Evolutionary conservation across 305 asterid species (phyloP), one percentile per base, ranked within the genome.

Genomic region (Fraxinus angustifolia): DNA sequence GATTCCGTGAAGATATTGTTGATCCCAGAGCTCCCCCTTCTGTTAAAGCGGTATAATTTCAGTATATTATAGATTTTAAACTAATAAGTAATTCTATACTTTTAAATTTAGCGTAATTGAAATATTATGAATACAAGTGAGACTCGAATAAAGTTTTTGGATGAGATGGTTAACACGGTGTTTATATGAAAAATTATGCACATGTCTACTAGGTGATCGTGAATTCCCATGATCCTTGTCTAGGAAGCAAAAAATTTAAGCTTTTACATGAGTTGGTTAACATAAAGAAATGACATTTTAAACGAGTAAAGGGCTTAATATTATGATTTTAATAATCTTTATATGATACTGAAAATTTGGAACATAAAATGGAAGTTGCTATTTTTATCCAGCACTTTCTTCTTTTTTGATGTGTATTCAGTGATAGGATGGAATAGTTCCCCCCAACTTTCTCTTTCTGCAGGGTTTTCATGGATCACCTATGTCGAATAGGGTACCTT

Each of bases 391-490:
- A 28, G 74, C 74, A 12, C 16, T 23, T 23, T 23, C n/a, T 62
- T 67, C 35, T 67, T 28, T 11, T 67, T 11, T 30, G 2, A 26
- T 67, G 38, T 16, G 7, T 65, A 65, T 26, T 14, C n/a, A 26
- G 6, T 30, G 3, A 12, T 10, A 12, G 38, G 16, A 17, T 70
- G 75, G 75, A 26, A 23, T 71, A 58, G 56, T 82, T 19, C 21
- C 36, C 10, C 8, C 0, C 38, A 1, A 26, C 38, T 7, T 19
- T 26, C 8, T 31, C 26, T 23, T 36, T 74, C 58, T 65, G 34
- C 88, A 91, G 97, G 92, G 93, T 77, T 94, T 92, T 85, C 94
- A 90, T 79, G 97, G 97, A 56, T 97, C 91, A 86, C 93, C 92
- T 45, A 87, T 92, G 92, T 82, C 80, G 7, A 84, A 79, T 75